phyloP scores from a whole-genome alignment of 306 rosid species.

The Trifolium repens region DNA sequence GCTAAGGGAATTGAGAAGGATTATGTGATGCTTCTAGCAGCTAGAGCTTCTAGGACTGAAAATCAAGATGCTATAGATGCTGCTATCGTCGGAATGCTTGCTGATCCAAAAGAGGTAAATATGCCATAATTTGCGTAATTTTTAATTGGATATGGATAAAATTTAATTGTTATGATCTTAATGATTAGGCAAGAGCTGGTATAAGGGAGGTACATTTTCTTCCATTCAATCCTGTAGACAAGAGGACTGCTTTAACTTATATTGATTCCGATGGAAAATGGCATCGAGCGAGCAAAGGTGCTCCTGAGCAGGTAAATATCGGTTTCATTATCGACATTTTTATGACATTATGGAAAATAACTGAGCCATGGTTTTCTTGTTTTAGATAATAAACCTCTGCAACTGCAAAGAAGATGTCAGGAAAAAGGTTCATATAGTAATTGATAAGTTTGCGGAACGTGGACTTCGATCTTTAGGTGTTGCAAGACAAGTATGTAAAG shows the following conservation, averaged over 20 bases:
- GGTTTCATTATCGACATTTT: slow-evolving; percentile 4
- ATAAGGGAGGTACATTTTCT: slow-evolving; percentile 87
- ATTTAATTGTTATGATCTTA: slow-evolving; percentile 28
- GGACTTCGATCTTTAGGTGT: slow-evolving; percentile 91
- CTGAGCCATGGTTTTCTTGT: slow-evolving; percentile 5
- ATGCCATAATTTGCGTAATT: neutral
- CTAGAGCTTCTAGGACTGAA: slow-evolving; percentile 93
- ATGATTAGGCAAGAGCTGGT: slow-evolving; percentile 85
- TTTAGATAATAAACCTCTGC: slow-evolving; percentile 79
- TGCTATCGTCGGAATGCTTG: slow-evolving; percentile 93
- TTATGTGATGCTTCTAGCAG: slow-evolving; percentile 77
- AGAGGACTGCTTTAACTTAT: slow-evolving; percentile 97
- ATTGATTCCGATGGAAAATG: slow-evolving; percentile 81
- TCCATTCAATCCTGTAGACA: slow-evolving; percentile 95
- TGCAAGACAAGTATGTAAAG: slow-evolving; percentile 80
- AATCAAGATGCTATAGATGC: slow-evolving; percentile 99
- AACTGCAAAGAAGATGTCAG: slow-evolving; percentile 80
- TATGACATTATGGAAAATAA: slow-evolving; percentile 28
- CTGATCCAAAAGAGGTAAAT: slow-evolving; percentile 92
- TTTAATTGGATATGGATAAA: neutral
- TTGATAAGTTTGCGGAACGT: slow-evolving; percentile 94
- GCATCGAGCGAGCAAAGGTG: slow-evolving; percentile 97
- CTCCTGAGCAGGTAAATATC: slow-evolving; percentile 92
- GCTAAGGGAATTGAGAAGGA: slow-evolving; percentile 88
- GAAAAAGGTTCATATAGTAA: slow-evolving; percentile 68